phyloP scores from a whole-genome alignment of 495 filamentous ascomycete genomes.

The Tuber umbilicatum region DNA sequence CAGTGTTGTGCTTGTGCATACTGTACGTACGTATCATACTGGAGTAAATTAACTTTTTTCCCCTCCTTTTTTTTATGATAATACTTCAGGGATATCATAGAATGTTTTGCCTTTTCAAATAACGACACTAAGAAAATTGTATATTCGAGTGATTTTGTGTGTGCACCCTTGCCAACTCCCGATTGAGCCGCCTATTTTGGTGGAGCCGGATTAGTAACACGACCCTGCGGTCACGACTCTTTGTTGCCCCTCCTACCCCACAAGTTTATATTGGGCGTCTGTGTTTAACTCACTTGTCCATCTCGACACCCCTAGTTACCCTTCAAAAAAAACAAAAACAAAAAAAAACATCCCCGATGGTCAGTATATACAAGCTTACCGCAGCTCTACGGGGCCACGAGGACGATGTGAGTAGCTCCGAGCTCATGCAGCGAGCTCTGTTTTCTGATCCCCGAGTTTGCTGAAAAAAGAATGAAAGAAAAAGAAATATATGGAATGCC shows the following conservation, averaged over 20 bases:
- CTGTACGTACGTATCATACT: too few species aligned
- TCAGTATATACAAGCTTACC: slow-evolving; percentile 67
- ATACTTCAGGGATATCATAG: not conserved
- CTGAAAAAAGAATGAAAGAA: not conserved
- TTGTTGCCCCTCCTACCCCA: slow-evolving; percentile 23
- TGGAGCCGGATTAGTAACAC: not conserved
- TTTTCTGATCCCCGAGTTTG: slow-evolving; percentile 17
- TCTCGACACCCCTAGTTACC: not conserved
- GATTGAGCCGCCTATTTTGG: not conserved
- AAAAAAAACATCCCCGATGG: slow-evolving; percentile 45
- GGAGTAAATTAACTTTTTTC: not conserved
- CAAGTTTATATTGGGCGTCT: not conserved
- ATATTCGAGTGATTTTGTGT: not conserved
- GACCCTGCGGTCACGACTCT: slow-evolving; percentile 13
- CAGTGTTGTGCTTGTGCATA: not conserved
- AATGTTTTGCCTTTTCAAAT: not conserved
- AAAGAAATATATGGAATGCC: slow-evolving; percentile 20
- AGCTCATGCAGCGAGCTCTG: slow-evolving; percentile 5
- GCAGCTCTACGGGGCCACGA: slow-evolving; percentile 72
- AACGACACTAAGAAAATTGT: not conserved
- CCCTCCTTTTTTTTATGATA: not conserved
- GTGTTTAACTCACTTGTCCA: not conserved
- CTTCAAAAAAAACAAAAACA: not conserved
- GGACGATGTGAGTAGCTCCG: slow-evolving; percentile 63
- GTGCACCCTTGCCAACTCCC: not conserved